Evolutionary conservation across 345 rosid species (phyloP), one percentile per base, ranked within the genome.

Genomic region (Abelmoschus esculentus): DNA sequence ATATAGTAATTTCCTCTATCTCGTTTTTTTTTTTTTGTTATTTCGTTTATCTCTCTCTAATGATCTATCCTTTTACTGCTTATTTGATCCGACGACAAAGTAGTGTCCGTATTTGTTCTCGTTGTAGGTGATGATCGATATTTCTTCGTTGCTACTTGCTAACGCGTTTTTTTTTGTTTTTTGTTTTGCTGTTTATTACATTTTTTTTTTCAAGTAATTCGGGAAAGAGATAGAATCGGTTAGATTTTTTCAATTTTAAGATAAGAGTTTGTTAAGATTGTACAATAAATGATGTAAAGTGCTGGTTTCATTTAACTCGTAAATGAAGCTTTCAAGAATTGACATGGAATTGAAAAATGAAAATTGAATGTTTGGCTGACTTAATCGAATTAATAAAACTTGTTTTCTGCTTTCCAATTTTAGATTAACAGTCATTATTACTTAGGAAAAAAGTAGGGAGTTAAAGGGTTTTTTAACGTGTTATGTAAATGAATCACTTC

Each of bases 1-100:
- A 80, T 84, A 75, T 73, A 77, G 85, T 82, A 61, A 67, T 32
- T 53, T 18, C 31, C 42, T 36, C 4, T 6, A 0, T 7, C 22
- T 14, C 28, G 5, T 31, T 5, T 31, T 5, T 31, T 31, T 31
- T 5, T 31, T 31, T 31, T 31, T 31, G 34, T 5, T 31, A 31
- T 31, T 31, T 31, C 34, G 34, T 31, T 31, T 31, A 31, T 31
- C 4, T 31, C 3, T 59, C 38, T 50, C 6, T 13, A 7, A n/a
- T 34, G 7, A 42, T 40, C 31, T 14, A n/a, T 12, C 5, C 26
- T 13, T 31, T 18, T 61, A 10, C 19, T 47, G 19, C 14, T 61
- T 46, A 8, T 38, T 54, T 36, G 36, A 10, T 56, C 40, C 34
- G 6, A 26, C 7, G 61, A 36, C 7, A 29, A 56, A 56, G 15